Evolutionary conservation across 176 grass and related monocot species (phyloP), one percentile per base, ranked within the genome.

Genomic region (Thalia dealbata): DNA sequence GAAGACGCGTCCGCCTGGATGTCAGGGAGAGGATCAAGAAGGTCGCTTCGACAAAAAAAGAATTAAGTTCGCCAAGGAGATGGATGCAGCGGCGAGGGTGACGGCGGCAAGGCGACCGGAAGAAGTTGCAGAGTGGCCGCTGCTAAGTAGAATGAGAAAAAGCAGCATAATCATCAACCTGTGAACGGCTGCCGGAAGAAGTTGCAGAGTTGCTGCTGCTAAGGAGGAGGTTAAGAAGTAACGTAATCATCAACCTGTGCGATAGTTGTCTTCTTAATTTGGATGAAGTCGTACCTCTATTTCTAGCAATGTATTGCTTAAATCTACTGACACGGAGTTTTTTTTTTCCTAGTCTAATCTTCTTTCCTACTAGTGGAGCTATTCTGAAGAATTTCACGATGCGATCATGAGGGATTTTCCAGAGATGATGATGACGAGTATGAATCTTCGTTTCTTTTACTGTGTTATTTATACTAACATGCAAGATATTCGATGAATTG

Each of bases 101-200:
- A 42, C 68, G 48, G 68, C 68, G 14, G 26, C 14, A 42, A 70
- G 21, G 68, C 41, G 21, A 42, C 68, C 48, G 19, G 43, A 45
- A 50, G 68, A 48, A 50, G 68, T 70, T 42, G 43, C 14, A 70
- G 21, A 21, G 41, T 70, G 48, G 68, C 68, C 27, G 68, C 68
- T 50, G 68, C 68, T 48, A 70, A 70, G 68, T 50, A 70, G 68
- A 70, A 70, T 50, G 68, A 70, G 19, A 48, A 70, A 42, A 70
- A 30, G 41, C 68, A 70, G 41, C 50, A 70, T 23, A 63, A 63
- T 27, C 22, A 63, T 13, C 60, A 38, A 38, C 32, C 32, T 38
- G 32, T 38, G 32, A n/a, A n/a, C n/a, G 21, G 68, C 41, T 24
- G 68, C 68, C 48, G 19, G 43, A 45, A 50, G 68, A 48, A 50